Base-by-base conservation (phyloP, 2,329 filamentous ascomycete genomes). In the Ophidiomyces ophidiicola region DNA sequence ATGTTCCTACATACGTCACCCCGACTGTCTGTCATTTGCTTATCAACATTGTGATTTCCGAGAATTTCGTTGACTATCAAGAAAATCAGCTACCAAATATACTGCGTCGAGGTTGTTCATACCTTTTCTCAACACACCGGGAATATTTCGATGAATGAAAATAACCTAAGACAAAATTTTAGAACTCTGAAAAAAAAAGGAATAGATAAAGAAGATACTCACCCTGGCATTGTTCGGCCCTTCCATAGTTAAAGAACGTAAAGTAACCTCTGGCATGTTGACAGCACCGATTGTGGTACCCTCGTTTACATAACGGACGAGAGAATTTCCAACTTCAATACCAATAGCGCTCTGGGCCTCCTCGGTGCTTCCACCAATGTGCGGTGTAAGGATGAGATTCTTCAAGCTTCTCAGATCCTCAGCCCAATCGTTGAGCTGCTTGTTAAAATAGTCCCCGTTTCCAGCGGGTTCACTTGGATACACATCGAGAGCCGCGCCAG, bases 41-140 rank as follows among this genome's bases (percentile, higher is more conserved):
- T 96, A 67, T 94, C 88, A 51, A 98, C 87, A 61, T 98, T 98
- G 69, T 98, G 87, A 54, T 92, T 79, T 30, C 82, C 83, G 33
- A 98, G 72, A 46, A 96, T 85, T 55, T 90, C 83, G 69, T 98
- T 98, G 49, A 98, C 90, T 79, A n/a, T n/a, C n/a, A n/a, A n/a
- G n/a, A n/a, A n/a, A n/a, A n/a, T n/a, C n/a, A n/a, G n/a, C n/a
- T n/a, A n/a, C n/a, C n/a, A n/a, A n/a, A n/a, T n/a, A n/a, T n/a
- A n/a, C n/a, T n/a, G n/a, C n/a, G n/a, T n/a, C n/a, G 25, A 3
- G 15, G 3, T 12, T 6, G 20, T 40, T 35, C 56, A 50, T 63
- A 80, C 78, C 77, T 67, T 80, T 84, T 55, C 86, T 76, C 60
- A 98, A 70, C 46, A 98, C 90, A 70, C 90, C 90, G 33, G 90